These are phyloP conservation scores for Sisymbrium irio DNA, from an alignment of 345 rosid genomes.

Conservation along the genomic window DNA sequence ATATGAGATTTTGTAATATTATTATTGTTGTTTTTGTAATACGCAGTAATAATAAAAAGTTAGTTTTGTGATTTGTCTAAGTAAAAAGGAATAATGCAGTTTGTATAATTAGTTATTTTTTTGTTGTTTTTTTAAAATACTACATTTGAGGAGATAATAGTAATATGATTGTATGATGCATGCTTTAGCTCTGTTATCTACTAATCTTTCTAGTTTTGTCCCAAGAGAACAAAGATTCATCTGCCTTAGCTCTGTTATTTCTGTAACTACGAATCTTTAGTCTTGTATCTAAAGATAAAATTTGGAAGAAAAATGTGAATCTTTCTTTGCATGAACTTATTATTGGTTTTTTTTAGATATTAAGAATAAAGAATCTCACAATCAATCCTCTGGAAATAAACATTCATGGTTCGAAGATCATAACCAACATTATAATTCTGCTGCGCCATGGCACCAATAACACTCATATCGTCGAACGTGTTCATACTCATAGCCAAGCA, in stretches of 20 bases:
- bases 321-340: neutral
- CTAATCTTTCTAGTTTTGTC: neutral
- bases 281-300: neutral
- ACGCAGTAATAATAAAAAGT: slow-evolving; percentile 47
- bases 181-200: slow-evolving; percentile 4
- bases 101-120: slow-evolving; percentile 27
- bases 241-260: neutral
- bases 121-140: neutral
- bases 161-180: neutral
- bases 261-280: neutral
- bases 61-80: slow-evolving; percentile 25
- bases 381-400: slow-evolving; percentile 31
- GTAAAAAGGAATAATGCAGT: slow-evolving; percentile 14
- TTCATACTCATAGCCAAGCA: slow-evolving; percentile 46
- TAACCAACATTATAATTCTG: slow-evolving; percentile 32
- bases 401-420: slow-evolving; percentile 30
- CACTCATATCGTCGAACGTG: slow-evolving; percentile 32
- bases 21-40: slow-evolving; percentile 37
- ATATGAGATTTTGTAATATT: slow-evolving; percentile 42
- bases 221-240: neutral
- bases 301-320: neutral
- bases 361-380: slow-evolving; percentile 27
- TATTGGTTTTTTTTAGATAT: neutral
- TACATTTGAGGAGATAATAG: neutral
- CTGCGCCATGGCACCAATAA: slow-evolving; percentile 40